Evolutionary conservation across 805 yeast species (phyloP).

Genomic region (Suhomyces sp.): DNA sequence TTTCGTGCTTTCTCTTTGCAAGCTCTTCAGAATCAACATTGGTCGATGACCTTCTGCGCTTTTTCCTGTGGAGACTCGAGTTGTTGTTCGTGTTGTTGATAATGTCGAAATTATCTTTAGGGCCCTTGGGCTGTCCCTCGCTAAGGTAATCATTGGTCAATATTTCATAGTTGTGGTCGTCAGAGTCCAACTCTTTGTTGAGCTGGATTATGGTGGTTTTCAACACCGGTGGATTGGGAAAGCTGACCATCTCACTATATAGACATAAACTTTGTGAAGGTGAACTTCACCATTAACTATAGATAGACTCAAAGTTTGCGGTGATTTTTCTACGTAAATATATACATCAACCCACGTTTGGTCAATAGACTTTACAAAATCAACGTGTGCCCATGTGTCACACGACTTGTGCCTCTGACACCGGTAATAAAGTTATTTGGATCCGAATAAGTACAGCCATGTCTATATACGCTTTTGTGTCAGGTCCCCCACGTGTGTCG

Average conservation of each 20-base stretch:
- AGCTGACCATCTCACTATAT: constrained; percentile 2
- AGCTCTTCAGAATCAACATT: constrained; percentile 40
- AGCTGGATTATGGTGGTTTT: constrained; percentile 45
- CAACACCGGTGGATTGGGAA: constrained; percentile 41
- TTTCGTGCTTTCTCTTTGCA: constrained; percentile 40
- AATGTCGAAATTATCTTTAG: constrained; percentile 6
- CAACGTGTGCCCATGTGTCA: constrained; percentile 8
- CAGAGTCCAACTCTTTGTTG: constrained; percentile 42
- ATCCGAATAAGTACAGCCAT: neutral
- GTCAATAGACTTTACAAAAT: constrained; percentile 1
- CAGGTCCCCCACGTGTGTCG: neutral
- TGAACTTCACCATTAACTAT: too few relatives aligned
- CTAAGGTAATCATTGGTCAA: constrained; percentile 36
- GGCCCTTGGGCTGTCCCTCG: constrained; percentile 3
- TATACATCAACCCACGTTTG: constrained; percentile 9
- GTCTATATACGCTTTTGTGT: neutral
- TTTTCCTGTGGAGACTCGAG: constrained; percentile 18
- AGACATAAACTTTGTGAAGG: neutral
- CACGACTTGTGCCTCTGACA: constrained; percentile 6
- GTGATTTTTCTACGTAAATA: neutral
- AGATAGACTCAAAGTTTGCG: neutral
- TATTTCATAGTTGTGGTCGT: constrained; percentile 41
- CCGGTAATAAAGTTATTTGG: neutral
- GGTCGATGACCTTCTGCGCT: constrained; percentile 39
- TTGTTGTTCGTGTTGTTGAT: neutral